Base-by-base conservation (phyloP, 139 green algal species). In the Chlamydomonas incerta region DNA sequence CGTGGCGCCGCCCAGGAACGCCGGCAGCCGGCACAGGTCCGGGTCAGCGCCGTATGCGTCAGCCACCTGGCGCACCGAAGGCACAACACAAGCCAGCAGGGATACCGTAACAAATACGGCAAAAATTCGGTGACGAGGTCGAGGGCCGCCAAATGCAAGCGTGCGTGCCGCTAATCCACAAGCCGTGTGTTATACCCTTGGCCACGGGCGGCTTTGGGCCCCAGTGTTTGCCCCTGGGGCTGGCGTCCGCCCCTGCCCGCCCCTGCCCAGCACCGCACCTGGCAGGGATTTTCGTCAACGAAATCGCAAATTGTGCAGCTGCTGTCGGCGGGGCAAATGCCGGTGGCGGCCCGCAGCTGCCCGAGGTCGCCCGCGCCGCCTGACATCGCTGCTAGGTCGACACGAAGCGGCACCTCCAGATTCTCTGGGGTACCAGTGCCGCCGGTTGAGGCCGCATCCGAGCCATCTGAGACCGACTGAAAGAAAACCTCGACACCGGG, bases 31-130 rank as follows among this genome's bases (percentile, higher is more conserved):
- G 63, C 77, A 83, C 17, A 83, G 41, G 41, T 5, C 34, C 0
- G 41, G 3, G 14, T 83, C 63, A n/a, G 77, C 77, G 31, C 77
- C 77, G 63, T 74, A 83, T 6, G 63, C 41, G 63, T 83, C 77
- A 1, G 46, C 29, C 3, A 65, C 77, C 77, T 83, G 63, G 21
- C 26, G 70, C 41, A 50, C 5, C 41, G 41, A 8, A 50, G 8
- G 8, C 41, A 50, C 41, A 50, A 50, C 5, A n/a, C n/a, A n/a
- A n/a, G n/a, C n/a, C n/a, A n/a, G n/a, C n/a, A n/a, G n/a, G n/a
- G n/a, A n/a, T n/a, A n/a, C n/a, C n/a, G n/a, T n/a, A n/a, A n/a
- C n/a, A n/a, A n/a, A n/a, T n/a, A n/a, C n/a, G n/a, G n/a, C n/a
- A n/a, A n/a, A n/a, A n/a, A n/a, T n/a, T n/a, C n/a, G n/a, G n/a